Percentiles rank a stretch among this genome's conserved stretches.
Evolutionary conservation across 805 yeast genomes (phyloP).

Genomic region (Kodamaea kaohsiungensis): DNA sequence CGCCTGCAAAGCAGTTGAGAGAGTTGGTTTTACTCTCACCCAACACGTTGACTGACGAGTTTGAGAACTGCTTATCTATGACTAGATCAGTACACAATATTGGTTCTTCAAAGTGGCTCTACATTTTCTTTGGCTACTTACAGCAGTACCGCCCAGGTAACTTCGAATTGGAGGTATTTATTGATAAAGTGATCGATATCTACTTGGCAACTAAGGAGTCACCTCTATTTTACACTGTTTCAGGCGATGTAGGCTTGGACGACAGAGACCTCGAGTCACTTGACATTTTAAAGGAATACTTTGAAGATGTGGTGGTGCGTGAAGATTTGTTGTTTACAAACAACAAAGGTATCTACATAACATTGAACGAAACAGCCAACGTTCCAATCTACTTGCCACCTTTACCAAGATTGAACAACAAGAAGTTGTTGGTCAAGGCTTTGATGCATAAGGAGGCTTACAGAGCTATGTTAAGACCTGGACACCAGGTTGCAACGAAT

Average conservation of each 20-base stretch:
- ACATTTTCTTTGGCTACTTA: conserved; percentile 29
- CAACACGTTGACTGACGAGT: not conserved
- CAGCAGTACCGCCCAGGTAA: conserved; percentile 21
- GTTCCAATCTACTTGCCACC: conserved; percentile 32
- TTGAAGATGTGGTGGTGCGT: conserved; percentile 23
- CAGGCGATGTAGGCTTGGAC: conserved; percentile 6
- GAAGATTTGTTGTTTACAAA: conserved; percentile 23
- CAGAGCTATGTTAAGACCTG: conserved; percentile 27
- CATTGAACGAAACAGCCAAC: conserved; percentile 25
- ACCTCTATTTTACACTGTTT: conserved; percentile 9
- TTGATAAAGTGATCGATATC: conserved; percentile 32
- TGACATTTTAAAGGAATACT: conserved; percentile 25
- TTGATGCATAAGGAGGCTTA: conserved; percentile 41
- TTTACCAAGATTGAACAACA: conserved; percentile 33
- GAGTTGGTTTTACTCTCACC: conserved; percentile 19
- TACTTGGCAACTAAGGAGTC: conserved; percentile 25
- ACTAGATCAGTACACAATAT: conserved; percentile 8
- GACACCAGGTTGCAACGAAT: conserved; percentile 26
- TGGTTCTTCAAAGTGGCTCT: conserved; percentile 21
- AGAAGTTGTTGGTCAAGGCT: conserved; percentile 31
- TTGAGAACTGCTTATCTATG: not conserved
- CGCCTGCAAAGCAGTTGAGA: conserved; percentile 20
- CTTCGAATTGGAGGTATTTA: conserved; percentile 22
- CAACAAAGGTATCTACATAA: conserved; percentile 16
- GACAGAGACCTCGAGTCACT: conserved; percentile 16